Evolutionary conservation across 108 stramenopile genomes (phyloP).

Genomic region (Cyclotella distinguenda): DNA sequence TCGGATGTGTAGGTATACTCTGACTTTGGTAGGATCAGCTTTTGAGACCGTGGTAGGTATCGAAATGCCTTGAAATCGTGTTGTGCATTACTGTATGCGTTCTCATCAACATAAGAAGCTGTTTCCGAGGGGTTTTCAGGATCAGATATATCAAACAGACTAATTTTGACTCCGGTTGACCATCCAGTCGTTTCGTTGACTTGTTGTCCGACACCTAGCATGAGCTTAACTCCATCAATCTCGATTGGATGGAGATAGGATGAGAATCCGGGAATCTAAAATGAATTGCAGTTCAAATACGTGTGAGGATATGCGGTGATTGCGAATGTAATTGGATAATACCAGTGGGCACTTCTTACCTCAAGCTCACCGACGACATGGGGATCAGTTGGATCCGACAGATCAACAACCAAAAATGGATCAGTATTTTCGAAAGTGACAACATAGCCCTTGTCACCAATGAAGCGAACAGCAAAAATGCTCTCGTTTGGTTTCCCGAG

Average conservation of each 20-base stretch:
- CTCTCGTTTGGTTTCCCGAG: conserved; percentile 47
- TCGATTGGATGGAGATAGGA: conserved; percentile 47
- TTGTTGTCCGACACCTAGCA: conserved; percentile 43
- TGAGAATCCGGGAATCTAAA: conserved; percentile 41
- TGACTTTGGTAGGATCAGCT: conserved; percentile 43
- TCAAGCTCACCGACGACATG: conserved; percentile 45
- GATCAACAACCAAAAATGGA: conserved; percentile 39
- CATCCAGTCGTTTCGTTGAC: conserved; percentile 24
- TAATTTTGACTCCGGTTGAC: conserved; percentile 38
- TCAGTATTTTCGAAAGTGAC: conserved; percentile 45
- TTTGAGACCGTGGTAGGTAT: conserved; percentile 34
- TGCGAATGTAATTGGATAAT: neutral
- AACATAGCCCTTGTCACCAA: conserved; percentile 37
- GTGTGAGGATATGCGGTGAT: neutral
- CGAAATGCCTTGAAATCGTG: conserved; percentile 43
- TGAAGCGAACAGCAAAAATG: conserved; percentile 40
- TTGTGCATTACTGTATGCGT: conserved; percentile 34
- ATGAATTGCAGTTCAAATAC: neutral
- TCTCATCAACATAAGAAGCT: conserved; percentile 29
- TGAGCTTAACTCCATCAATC: conserved; percentile 27
- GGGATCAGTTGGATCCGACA: conserved; percentile 24
- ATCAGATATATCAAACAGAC: conserved; percentile 41
- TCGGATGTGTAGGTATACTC: conserved; percentile 29
- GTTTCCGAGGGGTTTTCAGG: conserved; percentile 30
- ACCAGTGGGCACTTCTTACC: neutral